Evolutionary conservation across 2,329 filamentous ascomycete species (phyloP), one percentile per base, ranked within the genome.

Genomic region (Onygenales sp.): DNA sequence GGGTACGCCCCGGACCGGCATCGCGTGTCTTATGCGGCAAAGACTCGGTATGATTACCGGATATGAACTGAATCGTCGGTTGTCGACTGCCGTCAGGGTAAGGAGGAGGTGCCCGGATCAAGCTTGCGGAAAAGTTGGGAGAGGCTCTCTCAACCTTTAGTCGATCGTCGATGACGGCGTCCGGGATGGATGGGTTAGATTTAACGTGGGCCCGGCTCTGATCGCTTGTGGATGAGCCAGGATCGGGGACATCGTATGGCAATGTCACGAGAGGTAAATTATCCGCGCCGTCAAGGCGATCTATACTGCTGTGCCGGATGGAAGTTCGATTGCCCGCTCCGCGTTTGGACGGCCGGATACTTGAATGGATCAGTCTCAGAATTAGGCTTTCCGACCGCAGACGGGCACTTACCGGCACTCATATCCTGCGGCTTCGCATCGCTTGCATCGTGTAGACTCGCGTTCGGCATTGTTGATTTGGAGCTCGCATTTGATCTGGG

Each of bases 401-500:
- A 13, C 8, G 14, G 5, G 11, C 13, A 49, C 51, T 33, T 53
- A 53, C 51, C 51, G 51, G 51, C 51, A 53, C 27, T 53, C 51
- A 36, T 49, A 43, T n/a, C 51, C 51, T 7, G 44, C 51, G 11
- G 33, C 14, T 35, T 47, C 51, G 32, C 51, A 53, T 17, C 44
- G 39, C 8, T 43, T 39, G 36, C 51, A 53, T 5, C 43, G 14
- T 10, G 50, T 41, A 36, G 50, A 45, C 31, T 44, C 50, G 31
- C 50, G 33, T 10, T 45, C 50, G 33, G 41, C 33, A 36, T 47
- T 53, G 36, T 49, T 53, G 9, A 43, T 17, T 43, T 53, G 51
- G 9, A 53, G 36, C 17, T 53, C 51, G 36, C 51, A 53, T 53
- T 53, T 53, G n/a, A 53, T 53, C 51, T 53, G 35, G 11, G 32